Base-by-base conservation (phyloP, 225 moss, liverwort and hornwort species). In the Neckera pumila region DNA sequence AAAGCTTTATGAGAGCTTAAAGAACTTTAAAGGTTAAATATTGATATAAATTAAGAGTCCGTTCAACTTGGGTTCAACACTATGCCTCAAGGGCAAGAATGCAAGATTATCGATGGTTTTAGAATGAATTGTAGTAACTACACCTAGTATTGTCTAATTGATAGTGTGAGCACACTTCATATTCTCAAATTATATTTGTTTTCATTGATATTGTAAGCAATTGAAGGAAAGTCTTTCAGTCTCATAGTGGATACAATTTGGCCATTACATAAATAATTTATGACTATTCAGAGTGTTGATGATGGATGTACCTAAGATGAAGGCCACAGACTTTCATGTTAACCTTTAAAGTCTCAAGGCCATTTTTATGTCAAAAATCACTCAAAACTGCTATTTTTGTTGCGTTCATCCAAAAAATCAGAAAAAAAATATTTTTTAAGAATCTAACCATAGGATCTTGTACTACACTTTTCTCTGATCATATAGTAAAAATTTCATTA, bases 51-150 rank as follows among this genome's bases (percentile, higher is more conserved):
- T 30, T 17, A 43, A 72, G 10, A 72, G 3, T 17, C 0, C 0
- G 0, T 5, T 43, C 16, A 43, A 17, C 3, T 27, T 42, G 9
- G 6, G 0, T 72, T 3, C 3, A 1, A 28, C 3, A 0, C 16
- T 9, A 72, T 72, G 3, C 27, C 2, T 16, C 2, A 1, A 1
- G 5, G 16, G 3, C 5, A 42, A 42, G 9, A 72, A 43, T 27
- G 16, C 8, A 43, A 1, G 1, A 43, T 2, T 42, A 42, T 70
- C 3, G 26, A 27, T 42, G 26, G 9, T 70, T 70, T 70, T 26
- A 25, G 3, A 25, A 8, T 40, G 40, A 42, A 70, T 2, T 42
- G 9, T 42, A 15, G 9, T 42, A 26, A 26, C 26, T 1, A 26
- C 9, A 71, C 0, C 7, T 7, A 38, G 7, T 38, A 22, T n/a